These are phyloP conservation scores for Willaertia magna DNA, from an alignment of 208 protist genomes.

Conservation along the genomic window DNA sequence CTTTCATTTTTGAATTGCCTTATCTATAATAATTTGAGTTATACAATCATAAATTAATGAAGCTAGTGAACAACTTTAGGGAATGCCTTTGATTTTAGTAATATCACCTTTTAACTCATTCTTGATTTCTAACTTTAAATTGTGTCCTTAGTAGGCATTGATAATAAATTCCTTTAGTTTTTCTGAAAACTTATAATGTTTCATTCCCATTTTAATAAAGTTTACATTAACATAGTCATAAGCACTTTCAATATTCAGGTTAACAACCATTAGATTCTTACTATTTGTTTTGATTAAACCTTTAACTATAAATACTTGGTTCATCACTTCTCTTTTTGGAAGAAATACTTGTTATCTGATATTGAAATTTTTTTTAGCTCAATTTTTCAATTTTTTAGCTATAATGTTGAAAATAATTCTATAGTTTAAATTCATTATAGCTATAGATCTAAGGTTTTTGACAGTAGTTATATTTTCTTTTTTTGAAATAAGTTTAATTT, in stretches of 20 bases:
- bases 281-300: neutral
- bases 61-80: neutral
- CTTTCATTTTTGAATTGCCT: neutral
- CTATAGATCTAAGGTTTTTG: no score
- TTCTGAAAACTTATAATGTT: neutral
- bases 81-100: neutral
- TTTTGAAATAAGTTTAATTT: neutral
- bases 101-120: neutral
- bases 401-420: no score
- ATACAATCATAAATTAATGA: neutral
- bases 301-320: neutral
- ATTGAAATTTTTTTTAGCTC: neutral
- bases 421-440: no score
- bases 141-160: neutral
- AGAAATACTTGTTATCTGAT: neutral
- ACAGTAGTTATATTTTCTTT: neutral
- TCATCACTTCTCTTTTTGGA: neutral
- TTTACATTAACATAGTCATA: neutral
- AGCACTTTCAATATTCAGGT: neutral
- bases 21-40: neutral
- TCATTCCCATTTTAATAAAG: neutral
- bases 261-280: neutral
- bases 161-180: neutral
- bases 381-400: neutral
- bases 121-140: neutral